phyloP scores from a whole-genome alignment of 2,329 filamentous ascomycete genomes.

The Colletotrichum tropicale region DNA sequence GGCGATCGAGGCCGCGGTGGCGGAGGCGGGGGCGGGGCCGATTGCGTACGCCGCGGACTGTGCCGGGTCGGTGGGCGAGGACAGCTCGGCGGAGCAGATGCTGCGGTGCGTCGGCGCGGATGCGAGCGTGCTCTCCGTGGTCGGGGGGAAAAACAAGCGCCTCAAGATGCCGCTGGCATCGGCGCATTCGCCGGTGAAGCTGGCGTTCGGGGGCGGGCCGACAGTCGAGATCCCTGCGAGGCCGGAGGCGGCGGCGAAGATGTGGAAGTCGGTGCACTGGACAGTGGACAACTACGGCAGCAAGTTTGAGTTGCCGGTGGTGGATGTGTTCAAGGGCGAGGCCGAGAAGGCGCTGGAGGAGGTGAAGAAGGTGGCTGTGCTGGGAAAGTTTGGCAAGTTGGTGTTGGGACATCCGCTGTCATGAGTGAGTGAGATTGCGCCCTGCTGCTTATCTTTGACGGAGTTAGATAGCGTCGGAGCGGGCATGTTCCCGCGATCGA shows the following conservation, averaged over 20 bases:
- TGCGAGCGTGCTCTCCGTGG: background rate
- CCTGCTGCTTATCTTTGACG: background rate
- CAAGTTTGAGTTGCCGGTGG: background rate
- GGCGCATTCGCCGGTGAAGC: background rate
- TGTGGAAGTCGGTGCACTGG: background rate
- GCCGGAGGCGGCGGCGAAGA: background rate
- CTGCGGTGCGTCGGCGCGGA: background rate
- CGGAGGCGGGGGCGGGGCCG: background rate
- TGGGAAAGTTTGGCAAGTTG: background rate
- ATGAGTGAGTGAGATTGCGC: background rate
- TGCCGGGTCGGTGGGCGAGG: background rate
- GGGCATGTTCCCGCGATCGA: background rate
- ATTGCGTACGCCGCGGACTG: conserved; percentile 10
- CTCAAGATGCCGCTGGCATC: background rate
- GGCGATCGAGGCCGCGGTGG: background rate
- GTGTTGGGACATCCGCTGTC: background rate
- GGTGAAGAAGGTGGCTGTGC: background rate
- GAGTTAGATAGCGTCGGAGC: background rate
- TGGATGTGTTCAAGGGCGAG: background rate
- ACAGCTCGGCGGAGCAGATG: background rate
- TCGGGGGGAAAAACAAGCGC: background rate
- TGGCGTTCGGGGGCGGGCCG: background rate
- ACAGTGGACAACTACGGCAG: background rate
- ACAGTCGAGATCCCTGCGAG: background rate
- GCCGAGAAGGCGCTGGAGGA: background rate